These are phyloP conservation scores for Leccinum variicolor DNA, from an alignment of 768 basidiomycete genomes.

Conservation along the genomic window DNA sequence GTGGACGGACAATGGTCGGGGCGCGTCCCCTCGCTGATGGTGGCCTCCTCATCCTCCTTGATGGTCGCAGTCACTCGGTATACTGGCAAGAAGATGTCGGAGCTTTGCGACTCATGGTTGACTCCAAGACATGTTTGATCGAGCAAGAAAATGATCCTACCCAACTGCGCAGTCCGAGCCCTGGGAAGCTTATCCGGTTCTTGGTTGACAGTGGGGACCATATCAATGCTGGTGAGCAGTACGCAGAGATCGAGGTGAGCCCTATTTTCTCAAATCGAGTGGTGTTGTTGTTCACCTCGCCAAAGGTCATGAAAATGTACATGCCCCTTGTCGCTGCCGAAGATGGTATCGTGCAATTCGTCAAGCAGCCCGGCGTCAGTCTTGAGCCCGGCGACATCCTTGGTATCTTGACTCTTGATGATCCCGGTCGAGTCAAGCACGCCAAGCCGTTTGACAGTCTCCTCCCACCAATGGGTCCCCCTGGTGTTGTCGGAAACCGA, in stretches of 20 bases:
- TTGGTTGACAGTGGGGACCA: constrained; percentile 97
- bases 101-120: constrained; percentile 86
- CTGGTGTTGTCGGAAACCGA: constrained; percentile 83
- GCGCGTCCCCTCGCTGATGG: constrained; percentile 93
- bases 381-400: constrained; percentile 96
- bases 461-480: constrained; percentile 82
- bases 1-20: constrained; percentile 88
- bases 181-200: constrained; percentile 93
- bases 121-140: constrained; percentile 96
- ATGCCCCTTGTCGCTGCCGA: constrained; percentile 96
- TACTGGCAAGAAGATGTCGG: constrained; percentile 99
- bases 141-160: constrained; percentile 99
- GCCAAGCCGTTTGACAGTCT: constrained; percentile 98
- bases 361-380: constrained; percentile 97
- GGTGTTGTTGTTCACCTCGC: constrained; percentile 1
- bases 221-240: constrained; percentile 92
- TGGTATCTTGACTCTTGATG: constrained; percentile 94
- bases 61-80: constrained; percentile 93
- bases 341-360: constrained; percentile 90
- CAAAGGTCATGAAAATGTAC: constrained; percentile 98
- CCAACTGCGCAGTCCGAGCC: constrained; percentile 91
- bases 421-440: constrained; percentile 94
- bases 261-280: background rate
- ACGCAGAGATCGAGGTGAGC: constrained; percentile 94
- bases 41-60: constrained; percentile 85